Evolutionary conservation across 1,284 basidiomycete genomes (phyloP).

Genomic region (Fomitopsis palustris): DNA sequence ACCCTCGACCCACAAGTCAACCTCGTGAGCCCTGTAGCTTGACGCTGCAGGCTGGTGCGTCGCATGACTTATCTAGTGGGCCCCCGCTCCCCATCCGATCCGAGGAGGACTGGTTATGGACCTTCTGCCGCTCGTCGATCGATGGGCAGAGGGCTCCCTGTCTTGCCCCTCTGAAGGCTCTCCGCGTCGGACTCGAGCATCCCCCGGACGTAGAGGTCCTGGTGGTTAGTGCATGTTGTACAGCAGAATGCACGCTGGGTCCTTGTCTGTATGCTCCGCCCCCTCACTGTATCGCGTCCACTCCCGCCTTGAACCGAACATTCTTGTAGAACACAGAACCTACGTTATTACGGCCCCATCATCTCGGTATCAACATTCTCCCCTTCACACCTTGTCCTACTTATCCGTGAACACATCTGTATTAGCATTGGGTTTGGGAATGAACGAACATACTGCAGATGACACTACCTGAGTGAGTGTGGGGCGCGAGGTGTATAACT

Average conservation of each 20-base stretch:
- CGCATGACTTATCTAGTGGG: conserved; percentile 14
- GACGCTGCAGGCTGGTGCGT: conserved; percentile 40
- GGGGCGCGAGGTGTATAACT: neutral
- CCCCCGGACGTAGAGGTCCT: conserved; percentile 3
- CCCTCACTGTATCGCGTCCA: conserved; percentile 9
- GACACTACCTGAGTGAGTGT: neutral
- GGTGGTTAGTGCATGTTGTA: neutral
- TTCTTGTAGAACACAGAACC: conserved; percentile 20
- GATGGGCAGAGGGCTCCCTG: conserved; percentile 20
- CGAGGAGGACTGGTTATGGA: conserved; percentile 18
- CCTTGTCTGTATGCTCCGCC: neutral
- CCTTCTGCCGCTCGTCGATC: conserved; percentile 37
- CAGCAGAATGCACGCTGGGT: conserved; percentile 3
- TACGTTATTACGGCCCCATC: conserved; percentile 16
- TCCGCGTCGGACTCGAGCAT: conserved; percentile 4
- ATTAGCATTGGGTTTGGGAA: conserved; percentile 21
- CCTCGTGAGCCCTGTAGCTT: conserved; percentile 37
- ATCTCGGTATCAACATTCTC: conserved; percentile 2
- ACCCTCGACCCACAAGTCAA: conserved; percentile 13
- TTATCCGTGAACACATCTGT: conserved; percentile 12
- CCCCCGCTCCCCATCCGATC: conserved; percentile 14
- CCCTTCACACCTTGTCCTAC: conserved; percentile 2
- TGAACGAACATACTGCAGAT: conserved; percentile 22
- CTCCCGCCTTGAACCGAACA: conserved; percentile 7
- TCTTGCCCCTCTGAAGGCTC: conserved; percentile 11